Evolutionary conservation across 805 yeast genomes (phyloP).

Genomic region (Yamadazyma tumulicola): DNA sequence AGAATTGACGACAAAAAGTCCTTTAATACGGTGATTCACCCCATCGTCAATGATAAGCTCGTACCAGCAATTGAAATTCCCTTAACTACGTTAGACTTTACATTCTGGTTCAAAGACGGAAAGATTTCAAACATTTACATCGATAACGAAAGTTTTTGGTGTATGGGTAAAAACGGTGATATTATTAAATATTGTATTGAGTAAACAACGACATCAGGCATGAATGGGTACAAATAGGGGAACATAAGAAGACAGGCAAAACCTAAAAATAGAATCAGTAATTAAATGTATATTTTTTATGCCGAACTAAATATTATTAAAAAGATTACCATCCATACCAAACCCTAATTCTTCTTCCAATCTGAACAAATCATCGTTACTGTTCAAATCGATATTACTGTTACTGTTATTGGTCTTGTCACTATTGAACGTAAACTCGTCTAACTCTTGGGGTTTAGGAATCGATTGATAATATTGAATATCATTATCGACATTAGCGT

Average conservation of each 20-base stretch:
- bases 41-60: slow-evolving; percentile 32
- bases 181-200: slow-evolving; percentile 28
- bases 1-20: slow-evolving; percentile 9
- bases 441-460: slow-evolving; percentile 44
- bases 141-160: slow-evolving; percentile 29
- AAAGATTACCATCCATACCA: slow-evolving; percentile 38
- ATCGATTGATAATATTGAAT: slow-evolving; percentile 31
- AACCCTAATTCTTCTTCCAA: slow-evolving; percentile 44
- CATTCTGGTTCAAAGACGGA: slow-evolving; percentile 31
- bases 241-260: neutral
- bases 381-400: slow-evolving; percentile 10
- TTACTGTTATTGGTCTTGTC: slow-evolving; percentile 8
- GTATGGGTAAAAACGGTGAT: slow-evolving; percentile 39
- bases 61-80: slow-evolving; percentile 40
- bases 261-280: neutral
- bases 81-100: slow-evolving; percentile 28
- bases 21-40: slow-evolving; percentile 28
- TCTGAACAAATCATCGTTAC: slow-evolving; percentile 29
- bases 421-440: slow-evolving; percentile 28
- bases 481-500: slow-evolving; percentile 14
- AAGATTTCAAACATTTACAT: slow-evolving; percentile 32
- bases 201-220: neutral
- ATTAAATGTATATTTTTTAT: neutral
- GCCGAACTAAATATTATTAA: slow-evolving; percentile 6
- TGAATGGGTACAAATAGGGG: neutral